Conservation (phyloP, 345 rosid species). For the Clarkia xantiana region DNA sequence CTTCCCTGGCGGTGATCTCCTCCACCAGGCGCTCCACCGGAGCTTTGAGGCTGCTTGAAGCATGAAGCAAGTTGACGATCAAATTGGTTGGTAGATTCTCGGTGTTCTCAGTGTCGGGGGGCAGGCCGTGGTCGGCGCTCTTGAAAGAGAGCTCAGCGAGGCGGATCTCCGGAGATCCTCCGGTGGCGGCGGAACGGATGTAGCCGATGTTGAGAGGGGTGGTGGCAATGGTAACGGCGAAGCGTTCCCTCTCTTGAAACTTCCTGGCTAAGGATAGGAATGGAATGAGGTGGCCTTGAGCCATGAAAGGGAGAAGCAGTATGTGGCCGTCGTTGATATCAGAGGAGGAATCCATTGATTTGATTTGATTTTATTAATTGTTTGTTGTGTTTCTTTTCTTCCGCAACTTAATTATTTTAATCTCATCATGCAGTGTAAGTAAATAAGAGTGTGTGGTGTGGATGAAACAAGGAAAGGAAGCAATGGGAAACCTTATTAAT, state of each 20-base stretch:
- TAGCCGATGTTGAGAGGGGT: conserved; percentile 7
- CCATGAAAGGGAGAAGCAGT: conserved; percentile 15
- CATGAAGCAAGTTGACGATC: neutral
- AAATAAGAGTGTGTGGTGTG: no score
- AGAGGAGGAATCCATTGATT: no score
- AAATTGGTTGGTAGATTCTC: conserved; percentile 4
- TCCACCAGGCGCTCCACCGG: conserved; percentile 6
- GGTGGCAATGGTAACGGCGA: conserved; percentile 3
- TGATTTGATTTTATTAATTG: no score
- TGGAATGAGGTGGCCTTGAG: conserved; percentile 17
- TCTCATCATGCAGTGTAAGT: no score
- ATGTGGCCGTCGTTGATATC: conserved; percentile 1
- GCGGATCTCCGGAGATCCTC: neutral
- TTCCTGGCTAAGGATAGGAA: conserved; percentile 9
- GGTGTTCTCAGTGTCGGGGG: conserved; percentile 7
- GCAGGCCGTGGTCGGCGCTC: conserved; percentile 4
- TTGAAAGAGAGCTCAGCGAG: conserved; percentile 2
- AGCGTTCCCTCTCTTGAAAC: neutral
- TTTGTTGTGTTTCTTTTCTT: no score
- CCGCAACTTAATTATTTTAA: no score
- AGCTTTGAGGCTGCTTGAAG: neutral
- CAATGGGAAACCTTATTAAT: no score
- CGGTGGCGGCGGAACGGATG: conserved; percentile 3
- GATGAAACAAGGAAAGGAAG: no score
- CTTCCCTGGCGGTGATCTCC: neutral